phyloP scores from a whole-genome alignment of 495 filamentous ascomycete genomes.

The Penicillium salamii region DNA sequence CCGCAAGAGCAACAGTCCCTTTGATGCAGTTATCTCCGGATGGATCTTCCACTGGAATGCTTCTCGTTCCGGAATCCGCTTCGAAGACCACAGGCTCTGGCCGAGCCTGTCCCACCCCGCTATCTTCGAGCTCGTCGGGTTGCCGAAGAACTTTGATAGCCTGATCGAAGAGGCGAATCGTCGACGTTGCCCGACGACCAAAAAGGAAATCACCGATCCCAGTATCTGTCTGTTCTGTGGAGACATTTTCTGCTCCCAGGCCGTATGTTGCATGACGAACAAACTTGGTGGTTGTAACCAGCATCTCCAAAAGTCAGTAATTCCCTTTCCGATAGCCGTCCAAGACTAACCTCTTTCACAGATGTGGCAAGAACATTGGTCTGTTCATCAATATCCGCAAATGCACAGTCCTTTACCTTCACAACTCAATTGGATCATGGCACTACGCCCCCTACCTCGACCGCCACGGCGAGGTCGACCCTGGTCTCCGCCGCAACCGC shows the following conservation, averaged over 20 bases:
- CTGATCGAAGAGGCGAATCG: constrained; percentile 88
- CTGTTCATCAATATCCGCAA: constrained; percentile 95
- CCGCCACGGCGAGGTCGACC: constrained; percentile 89
- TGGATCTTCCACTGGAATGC: constrained; percentile 73
- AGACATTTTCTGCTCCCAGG: constrained; percentile 92
- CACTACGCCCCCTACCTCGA: constrained; percentile 89
- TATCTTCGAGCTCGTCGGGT: constrained; percentile 89
- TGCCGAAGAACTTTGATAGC: constrained; percentile 89
- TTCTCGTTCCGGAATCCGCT: constrained; percentile 41
- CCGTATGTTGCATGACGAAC: constrained; percentile 78
- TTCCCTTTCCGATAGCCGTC: not conserved
- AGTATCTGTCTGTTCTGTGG: constrained; percentile 93
- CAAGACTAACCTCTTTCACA: constrained; percentile 31
- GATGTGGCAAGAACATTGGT: constrained; percentile 84
- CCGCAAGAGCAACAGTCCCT: constrained; percentile 29
- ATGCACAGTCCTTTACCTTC: constrained; percentile 82
- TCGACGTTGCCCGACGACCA: constrained; percentile 80
- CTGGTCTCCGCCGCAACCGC: constrained; percentile 73
- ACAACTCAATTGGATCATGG: constrained; percentile 79
- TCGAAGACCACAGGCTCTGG: constrained; percentile 42
- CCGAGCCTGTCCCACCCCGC: constrained; percentile 72
- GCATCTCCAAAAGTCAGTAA: constrained; percentile 71
- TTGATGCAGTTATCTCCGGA: constrained; percentile 59
- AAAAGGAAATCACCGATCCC: constrained; percentile 86
- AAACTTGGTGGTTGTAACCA: constrained; percentile 82